A percentile compares a stretch with the other conserved stretches of the same genome.
Conservation (phyloP, 1,284 basidiomycete species). For the Volvariella volvacea region DNA sequence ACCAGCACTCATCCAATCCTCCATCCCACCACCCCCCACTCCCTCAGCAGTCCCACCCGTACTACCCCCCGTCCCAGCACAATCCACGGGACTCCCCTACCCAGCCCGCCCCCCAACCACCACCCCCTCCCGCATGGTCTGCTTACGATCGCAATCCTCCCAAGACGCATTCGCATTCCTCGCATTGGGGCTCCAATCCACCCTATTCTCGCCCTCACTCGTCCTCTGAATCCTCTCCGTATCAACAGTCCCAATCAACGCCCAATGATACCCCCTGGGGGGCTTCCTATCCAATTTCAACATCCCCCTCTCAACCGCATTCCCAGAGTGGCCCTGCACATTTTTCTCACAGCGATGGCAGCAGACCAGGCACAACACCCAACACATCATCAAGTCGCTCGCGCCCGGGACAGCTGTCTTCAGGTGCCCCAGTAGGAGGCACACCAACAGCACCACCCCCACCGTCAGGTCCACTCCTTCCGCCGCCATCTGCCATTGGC, state of each 20-base stretch:
- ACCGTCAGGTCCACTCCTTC: slow-evolving; percentile 1
- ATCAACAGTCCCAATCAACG: slow-evolving; percentile 4
- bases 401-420: no score
- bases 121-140: slow-evolving; percentile 3
- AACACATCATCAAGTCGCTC: no score
- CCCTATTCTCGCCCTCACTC: not conserved
- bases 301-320: slow-evolving; percentile 1
- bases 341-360: not conserved
- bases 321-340: slow-evolving; percentile 1
- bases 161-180: no score
- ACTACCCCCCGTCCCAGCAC: not conserved
- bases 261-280: not conserved
- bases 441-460: not conserved
- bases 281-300: not conserved
- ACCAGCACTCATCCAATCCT: no score
- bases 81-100: not conserved
- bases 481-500: not conserved
- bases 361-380: slow-evolving; percentile 1
- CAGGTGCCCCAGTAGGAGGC: no score
- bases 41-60: not conserved
- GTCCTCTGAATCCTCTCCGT: slow-evolving; percentile 1
- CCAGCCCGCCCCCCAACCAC: slow-evolving; percentile 5
- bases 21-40: slow-evolving; percentile 1
- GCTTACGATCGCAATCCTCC: no score
- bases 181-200: no score